phyloP scores from a whole-genome alignment of 129 eudicot genomes.

The Centrapalus pauciflorus region DNA sequence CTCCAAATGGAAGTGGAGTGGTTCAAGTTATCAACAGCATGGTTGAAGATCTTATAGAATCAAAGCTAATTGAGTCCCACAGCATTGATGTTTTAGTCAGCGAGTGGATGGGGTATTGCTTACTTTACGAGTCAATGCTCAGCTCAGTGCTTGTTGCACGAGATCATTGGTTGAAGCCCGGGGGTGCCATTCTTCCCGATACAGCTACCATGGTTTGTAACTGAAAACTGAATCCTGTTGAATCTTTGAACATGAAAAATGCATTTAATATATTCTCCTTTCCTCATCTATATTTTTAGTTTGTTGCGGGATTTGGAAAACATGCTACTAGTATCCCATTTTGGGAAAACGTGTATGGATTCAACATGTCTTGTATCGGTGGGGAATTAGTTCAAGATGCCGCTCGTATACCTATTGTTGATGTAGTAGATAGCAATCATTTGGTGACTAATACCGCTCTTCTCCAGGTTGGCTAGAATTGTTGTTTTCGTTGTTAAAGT shows the following conservation, averaged over 20 bases:
- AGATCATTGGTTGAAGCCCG: constrained; percentile 90
- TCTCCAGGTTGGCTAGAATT: constrained; percentile 58
- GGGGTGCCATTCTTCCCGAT: constrained; percentile 95
- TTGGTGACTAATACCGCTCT: constrained; percentile 61
- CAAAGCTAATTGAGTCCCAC: constrained; percentile 45
- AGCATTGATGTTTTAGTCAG: constrained; percentile 83
- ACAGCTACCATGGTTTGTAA: constrained; percentile 85
- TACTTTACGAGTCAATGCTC: constrained; percentile 94
- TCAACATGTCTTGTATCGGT: constrained; percentile 83
- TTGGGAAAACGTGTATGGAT: constrained; percentile 93
- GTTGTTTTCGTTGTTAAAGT: neutral
- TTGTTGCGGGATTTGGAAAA: constrained; percentile 94
- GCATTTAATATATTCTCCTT: neutral
- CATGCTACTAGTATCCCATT: constrained; percentile 86
- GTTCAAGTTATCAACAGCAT: constrained; percentile 73
- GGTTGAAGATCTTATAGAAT: constrained; percentile 74
- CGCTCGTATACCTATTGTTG: constrained; percentile 72
- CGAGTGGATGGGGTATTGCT: constrained; percentile 98
- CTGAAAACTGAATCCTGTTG: neutral
- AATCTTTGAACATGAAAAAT: neutral
- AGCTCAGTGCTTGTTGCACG: constrained; percentile 85
- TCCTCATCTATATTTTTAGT: constrained; percentile 32
- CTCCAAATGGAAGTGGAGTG: constrained; percentile 34
- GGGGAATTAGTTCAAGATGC: constrained; percentile 80
- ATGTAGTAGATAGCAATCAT: constrained; percentile 63